Evolutionary conservation across 768 basidiomycete species (phyloP), one percentile per base, ranked within the genome.

Genomic region (Amanita rubescens): DNA sequence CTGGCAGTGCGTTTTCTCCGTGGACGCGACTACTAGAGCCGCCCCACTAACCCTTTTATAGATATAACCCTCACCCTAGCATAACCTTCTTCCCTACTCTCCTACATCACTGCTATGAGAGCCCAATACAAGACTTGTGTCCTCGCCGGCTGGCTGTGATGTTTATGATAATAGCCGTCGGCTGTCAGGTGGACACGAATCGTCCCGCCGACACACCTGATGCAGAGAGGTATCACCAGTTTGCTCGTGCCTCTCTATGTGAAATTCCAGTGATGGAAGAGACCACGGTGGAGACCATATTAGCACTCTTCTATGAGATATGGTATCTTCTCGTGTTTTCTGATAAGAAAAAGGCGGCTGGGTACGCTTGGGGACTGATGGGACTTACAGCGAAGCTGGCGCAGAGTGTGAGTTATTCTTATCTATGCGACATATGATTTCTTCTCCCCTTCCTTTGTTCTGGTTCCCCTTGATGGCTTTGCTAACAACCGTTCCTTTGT

Each of bases 291-390:
- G 82, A 85, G 59, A 81, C 82, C 20, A 76, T 87, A 33, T 67
- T 67, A 11, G 70, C 69, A 12, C 68, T 85, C 60, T 85, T 85
- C 59, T 83, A 82, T 60, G 76, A 77, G 59, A 76, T 75, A 30
- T 85, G 84, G 81, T 86, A 82, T 60, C 70, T 86, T 47, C 67
- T 84, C 37, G 80, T 85, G 53, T 86, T 84, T 63, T 84, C 82
- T 19, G 82, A 84, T 65, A 77, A 81, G 65, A 84, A 81, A 59
- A 82, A 82, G 63, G 82, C 82, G 0, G 75, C 78, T 60, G 79
- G 70, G 55, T 79, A 76, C 66, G 76, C 76, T 4, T 79, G 76
- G 77, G 76, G 74, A 11, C 63, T 81, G 34, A 75, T 78, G 71
- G 78, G 78, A n/a, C 63, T 81, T 24, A 77, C 80, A 11, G 72